Base-by-base conservation (phyloP, 2,329 filamentous ascomycete species). In the Cladosporium sp. region DNA sequence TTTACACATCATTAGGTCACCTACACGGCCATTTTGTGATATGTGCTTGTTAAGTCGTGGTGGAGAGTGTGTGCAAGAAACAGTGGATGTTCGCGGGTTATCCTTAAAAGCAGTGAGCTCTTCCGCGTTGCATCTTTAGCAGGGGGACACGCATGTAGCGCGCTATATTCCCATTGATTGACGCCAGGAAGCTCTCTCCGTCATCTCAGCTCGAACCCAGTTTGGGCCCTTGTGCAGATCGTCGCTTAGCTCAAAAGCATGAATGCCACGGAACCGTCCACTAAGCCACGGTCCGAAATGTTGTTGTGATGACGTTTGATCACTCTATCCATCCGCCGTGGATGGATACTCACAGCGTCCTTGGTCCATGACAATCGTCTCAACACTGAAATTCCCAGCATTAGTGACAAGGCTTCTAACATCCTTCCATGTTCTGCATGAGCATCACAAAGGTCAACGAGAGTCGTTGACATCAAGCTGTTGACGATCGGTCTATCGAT, bases 21-120 rank as follows among this genome's bases (percentile, higher is more conserved):
- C 4, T 55, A 55, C 52, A 55, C 52, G 32, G 19, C 52, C 52
- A 55, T 55, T 15, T 22, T 47, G 32, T 25, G 40, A 28, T 25
- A 25, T 55, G 12, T 55, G 7, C 13, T 37, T 20, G 20, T 10
- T 28, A 32, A 3, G 42, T 10, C 28, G 24, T 17, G 24, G 22
- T 25, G 6, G 15, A 45, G 20, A 28, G 24, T 8, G n/a, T 45
- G 24, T 8, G 42, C 28, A 17, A 28, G 22, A 28, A n/a, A 32
- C 28, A 32, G 8, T 9, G 8, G 12, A 4, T 32, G 28, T 9
- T 10, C 12, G 28, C 12, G 28, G 28, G 28, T 32, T 32, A 10
- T 9, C 8, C 28, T 32, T 9, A 32, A 10, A 10, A 32, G 8
- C 12, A 32, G 12, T 32, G 28, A 10, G 28, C 28, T 28, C 4